Percentiles rank a stretch among this genome's conserved stretches.
These are phyloP conservation scores for Septoria petroselini DNA, from an alignment of 2,329 filamentous ascomycete genomes.

Conservation along the genomic window DNA sequence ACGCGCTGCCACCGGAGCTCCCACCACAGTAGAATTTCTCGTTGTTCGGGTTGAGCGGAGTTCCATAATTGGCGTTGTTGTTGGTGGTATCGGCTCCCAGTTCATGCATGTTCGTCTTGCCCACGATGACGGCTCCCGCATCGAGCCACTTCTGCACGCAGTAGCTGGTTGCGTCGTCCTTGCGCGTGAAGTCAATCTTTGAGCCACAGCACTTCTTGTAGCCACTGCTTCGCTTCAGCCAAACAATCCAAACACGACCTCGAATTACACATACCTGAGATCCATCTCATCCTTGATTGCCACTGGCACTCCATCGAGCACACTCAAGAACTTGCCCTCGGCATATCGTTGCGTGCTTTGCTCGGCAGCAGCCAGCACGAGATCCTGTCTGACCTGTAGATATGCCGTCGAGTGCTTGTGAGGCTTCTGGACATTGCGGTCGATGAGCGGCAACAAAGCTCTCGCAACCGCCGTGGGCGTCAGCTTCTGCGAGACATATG, in stretches of 20 bases:
- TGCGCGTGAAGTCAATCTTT: slow-evolving; percentile 54
- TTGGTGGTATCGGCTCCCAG: slow-evolving; percentile 71
- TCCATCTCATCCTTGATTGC: slow-evolving; percentile 80
- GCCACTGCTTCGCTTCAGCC: slow-evolving; percentile 47
- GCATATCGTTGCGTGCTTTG: slow-evolving; percentile 72
- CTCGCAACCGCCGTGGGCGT: slow-evolving; percentile 72
- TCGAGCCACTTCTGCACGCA: slow-evolving; percentile 69
- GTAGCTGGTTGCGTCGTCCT: slow-evolving; percentile 60
- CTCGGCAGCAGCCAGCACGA: slow-evolving; percentile 64
- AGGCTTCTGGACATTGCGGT: slow-evolving; percentile 53
- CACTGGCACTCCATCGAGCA: slow-evolving; percentile 78
- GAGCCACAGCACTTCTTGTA: slow-evolving; percentile 67
- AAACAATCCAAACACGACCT: accelerated
- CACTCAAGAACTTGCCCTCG: slow-evolving; percentile 60
- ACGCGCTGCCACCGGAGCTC: slow-evolving; percentile 73
- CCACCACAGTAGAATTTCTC: slow-evolving; percentile 74
- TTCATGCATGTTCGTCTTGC: slow-evolving; percentile 78
- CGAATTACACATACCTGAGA: slow-evolving; percentile 39
- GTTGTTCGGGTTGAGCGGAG: slow-evolving; percentile 76
- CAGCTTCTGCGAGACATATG: slow-evolving; percentile 66
- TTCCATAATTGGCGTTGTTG: slow-evolving; percentile 72
- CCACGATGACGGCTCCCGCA: slow-evolving; percentile 70
- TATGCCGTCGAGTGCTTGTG: slow-evolving; percentile 67
- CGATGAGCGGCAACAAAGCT: slow-evolving; percentile 67
- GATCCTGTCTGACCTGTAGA: slow-evolving; percentile 62